Evolutionary conservation across 371 early-diverging fungal genomes (phyloP).

Genomic region (Rhizopus delemar): DNA sequence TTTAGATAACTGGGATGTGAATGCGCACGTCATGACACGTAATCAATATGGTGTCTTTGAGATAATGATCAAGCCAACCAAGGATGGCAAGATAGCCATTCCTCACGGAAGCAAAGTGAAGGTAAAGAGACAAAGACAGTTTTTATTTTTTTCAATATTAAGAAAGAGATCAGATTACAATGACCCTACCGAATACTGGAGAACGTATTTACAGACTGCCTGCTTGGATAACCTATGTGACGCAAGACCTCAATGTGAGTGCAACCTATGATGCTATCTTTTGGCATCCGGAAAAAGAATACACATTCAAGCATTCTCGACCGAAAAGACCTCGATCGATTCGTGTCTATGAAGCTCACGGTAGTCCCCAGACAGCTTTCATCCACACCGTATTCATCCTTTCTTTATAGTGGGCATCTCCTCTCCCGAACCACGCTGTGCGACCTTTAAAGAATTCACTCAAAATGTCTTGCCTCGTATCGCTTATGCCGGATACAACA

Average conservation of each 20-base stretch:
- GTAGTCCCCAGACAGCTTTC: slow-evolving; percentile 24
- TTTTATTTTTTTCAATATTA: neutral
- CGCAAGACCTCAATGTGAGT: slow-evolving; percentile 81
- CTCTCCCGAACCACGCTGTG: slow-evolving; percentile 78
- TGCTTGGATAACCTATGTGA: slow-evolving; percentile 84
- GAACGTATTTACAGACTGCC: slow-evolving; percentile 89
- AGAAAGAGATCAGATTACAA: slow-evolving; percentile 60
- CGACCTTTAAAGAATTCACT: slow-evolving; percentile 87
- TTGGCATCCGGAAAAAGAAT: slow-evolving; percentile 85
- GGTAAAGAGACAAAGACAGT: slow-evolving; percentile 39
- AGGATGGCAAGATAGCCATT: slow-evolving; percentile 70
- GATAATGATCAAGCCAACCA: slow-evolving; percentile 55
- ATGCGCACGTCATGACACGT: slow-evolving; percentile 74
- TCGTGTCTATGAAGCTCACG: slow-evolving; percentile 93
- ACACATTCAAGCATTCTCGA: slow-evolving; percentile 70
- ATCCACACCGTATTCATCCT: slow-evolving; percentile 1
- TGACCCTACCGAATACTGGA: slow-evolving; percentile 67
- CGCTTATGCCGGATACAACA: slow-evolving; percentile 87
- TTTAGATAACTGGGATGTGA: slow-evolving; percentile 80
- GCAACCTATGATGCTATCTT: slow-evolving; percentile 88
- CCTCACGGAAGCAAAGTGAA: slow-evolving; percentile 89
- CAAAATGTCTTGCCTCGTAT: slow-evolving; percentile 86
- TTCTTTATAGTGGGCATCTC: slow-evolving; percentile 81
- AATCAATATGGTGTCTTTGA: slow-evolving; percentile 83
- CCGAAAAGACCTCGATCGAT: slow-evolving; percentile 69